phyloP scores from a whole-genome alignment of 257 asterid genomes.

The Thymus quinquecostatus region DNA sequence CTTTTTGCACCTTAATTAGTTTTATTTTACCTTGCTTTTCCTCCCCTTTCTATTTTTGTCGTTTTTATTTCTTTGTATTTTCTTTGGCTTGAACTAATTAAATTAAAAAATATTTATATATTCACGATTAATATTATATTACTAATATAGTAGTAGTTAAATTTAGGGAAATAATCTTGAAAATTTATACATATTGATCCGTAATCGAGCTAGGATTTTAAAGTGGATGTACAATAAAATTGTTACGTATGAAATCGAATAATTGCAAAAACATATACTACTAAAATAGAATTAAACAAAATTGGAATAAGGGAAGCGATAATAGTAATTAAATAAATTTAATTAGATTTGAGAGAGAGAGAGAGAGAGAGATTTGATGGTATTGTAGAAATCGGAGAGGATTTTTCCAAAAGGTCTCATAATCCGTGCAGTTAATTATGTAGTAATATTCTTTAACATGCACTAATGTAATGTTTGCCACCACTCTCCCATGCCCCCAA shows the following conservation, averaged over 20 bases:
- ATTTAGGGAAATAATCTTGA: no score
- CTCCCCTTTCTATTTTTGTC: conserved; percentile 9
- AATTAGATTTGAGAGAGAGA: not conserved
- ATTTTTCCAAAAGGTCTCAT: conserved; percentile 16
- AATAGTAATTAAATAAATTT: no score
- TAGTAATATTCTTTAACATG: conserved; percentile 25
- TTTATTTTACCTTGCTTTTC: not conserved
- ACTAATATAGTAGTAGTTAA: no score
- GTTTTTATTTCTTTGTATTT: not conserved
- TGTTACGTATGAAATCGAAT: no score
- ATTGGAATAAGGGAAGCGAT: no score
- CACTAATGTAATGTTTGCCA: conserved; percentile 15
- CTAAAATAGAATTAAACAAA: no score
- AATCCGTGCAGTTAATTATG: conserved; percentile 19
- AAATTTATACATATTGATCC: no score
- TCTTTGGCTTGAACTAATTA: not conserved
- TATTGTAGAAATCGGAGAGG: conserved; percentile 19
- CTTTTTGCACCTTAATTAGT: conserved; percentile 7
- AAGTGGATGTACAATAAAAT: no score
- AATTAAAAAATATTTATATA: no score
- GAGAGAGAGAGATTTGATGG: not conserved
- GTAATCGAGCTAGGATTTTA: no score
- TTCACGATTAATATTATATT: no score
- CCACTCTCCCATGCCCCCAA: not conserved
- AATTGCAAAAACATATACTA: no score